A percentile compares a stretch with the other conserved stretches of the same genome.
Conservation (phyloP, 2,329 filamentous ascomycete species). For the Aspergillus udagawae region DNA sequence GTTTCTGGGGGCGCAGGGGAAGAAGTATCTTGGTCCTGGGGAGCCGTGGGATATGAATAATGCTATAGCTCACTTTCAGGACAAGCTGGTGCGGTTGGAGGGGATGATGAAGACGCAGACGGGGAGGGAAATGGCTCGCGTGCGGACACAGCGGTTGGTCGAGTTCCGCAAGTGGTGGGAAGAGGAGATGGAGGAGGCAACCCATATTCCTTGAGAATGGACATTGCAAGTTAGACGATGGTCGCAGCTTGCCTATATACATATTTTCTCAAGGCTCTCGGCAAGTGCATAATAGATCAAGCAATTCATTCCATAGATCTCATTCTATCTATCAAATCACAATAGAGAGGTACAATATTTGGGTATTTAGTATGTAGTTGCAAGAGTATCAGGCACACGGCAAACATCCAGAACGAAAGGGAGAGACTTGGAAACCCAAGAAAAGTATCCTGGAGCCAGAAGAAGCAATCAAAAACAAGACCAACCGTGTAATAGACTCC, state of each 20-base stretch:
- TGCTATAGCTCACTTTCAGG: constrained; percentile 70
- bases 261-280: neutral
- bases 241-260: neutral
- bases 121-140: constrained; percentile 47
- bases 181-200: constrained; percentile 39
- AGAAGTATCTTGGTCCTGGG: constrained; percentile 18
- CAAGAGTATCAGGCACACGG: neutral
- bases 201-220: neutral
- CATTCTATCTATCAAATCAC: constrained; percentile 6
- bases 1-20: constrained; percentile 60
- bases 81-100: constrained; percentile 67
- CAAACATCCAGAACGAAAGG: constrained; percentile 1
- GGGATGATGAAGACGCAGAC: constrained; percentile 57
- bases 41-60: constrained; percentile 52
- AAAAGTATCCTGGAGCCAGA: neutral
- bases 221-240: neutral
- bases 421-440: neutral
- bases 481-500: neutral
- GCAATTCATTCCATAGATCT: constrained; percentile 3
- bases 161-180: constrained; percentile 54
- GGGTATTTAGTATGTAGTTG: constrained; percentile 15
- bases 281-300: neutral
- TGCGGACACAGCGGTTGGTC: constrained; percentile 46
- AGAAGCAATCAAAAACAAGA: neutral
- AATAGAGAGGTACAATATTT: neutral